phyloP scores from a whole-genome alignment of 306 rosid species.

The Quercus engelmannii region DNA sequence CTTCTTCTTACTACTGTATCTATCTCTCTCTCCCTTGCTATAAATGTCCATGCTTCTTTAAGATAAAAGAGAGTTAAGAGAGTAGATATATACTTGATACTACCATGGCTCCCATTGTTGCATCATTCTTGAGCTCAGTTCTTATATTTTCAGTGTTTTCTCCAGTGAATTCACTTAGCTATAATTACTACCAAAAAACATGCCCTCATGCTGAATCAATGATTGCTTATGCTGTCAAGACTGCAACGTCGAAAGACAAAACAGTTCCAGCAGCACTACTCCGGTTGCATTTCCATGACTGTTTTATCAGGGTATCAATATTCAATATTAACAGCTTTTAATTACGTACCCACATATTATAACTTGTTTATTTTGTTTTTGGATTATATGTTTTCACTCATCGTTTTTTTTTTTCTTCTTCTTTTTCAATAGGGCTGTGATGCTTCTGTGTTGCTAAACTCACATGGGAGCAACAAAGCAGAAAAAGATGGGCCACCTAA shows the following conservation, averaged over 20 bases:
- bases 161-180: conserved; percentile 51
- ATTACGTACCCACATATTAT: neutral
- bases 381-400: neutral
- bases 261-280: conserved; percentile 54
- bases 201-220: conserved; percentile 58
- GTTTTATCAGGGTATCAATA: conserved; percentile 45
- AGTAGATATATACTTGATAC: neutral
- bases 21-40: conserved; percentile 25
- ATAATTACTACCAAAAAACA: conserved; percentile 61
- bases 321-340: neutral
- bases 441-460: conserved; percentile 46
- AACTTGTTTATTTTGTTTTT: neutral
- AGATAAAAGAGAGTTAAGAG: conserved; percentile 13
- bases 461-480: conserved; percentile 41
- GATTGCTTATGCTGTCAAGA: neutral
- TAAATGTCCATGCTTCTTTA: conserved; percentile 28
- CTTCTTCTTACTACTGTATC: neutral
- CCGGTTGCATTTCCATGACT: conserved; percentile 59
- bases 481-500: conserved; percentile 59
- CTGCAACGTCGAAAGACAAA: conserved; percentile 31
- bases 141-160: conserved; percentile 42
- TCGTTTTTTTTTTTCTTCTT: neutral
- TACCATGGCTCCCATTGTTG: conserved; percentile 39
- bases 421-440: conserved; percentile 42
- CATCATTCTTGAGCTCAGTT: conserved; percentile 35